A percentile compares a stretch with the other conserved stretches of the same genome.
These are phyloP conservation scores for Eucalyptus tenuipes DNA, from an alignment of 345 rosid species.

Conservation along the genomic window DNA sequence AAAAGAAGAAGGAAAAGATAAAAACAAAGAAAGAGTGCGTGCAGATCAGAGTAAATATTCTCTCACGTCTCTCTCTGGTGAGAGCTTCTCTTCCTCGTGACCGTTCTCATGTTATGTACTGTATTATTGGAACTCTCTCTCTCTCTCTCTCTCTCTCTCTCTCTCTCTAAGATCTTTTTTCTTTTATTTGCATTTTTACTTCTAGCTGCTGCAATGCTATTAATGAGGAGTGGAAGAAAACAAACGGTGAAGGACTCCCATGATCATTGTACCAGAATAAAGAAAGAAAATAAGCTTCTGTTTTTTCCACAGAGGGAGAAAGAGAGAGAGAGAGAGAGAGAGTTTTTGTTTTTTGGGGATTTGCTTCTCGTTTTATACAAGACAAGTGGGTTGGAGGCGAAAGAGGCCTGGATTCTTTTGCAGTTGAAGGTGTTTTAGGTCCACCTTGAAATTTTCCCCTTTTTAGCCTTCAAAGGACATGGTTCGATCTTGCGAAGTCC, in stretches of 20 bases:
- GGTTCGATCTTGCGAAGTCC: not conserved
- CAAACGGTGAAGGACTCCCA: not conserved
- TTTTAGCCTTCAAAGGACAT: not conserved
- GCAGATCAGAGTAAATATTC: constrained; percentile 17
- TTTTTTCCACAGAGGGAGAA: not conserved
- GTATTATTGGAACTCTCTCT: not conserved
- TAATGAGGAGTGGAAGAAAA: not conserved
- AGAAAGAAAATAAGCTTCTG: not conserved
- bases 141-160: not conserved
- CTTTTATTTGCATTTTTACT: not conserved
- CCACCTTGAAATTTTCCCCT: not conserved
- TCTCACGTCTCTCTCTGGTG: constrained; percentile 14
- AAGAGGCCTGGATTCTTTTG: not conserved
- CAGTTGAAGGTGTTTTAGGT: not conserved
- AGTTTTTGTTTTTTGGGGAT: not conserved
- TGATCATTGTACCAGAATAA: not conserved
- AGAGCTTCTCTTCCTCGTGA: constrained; percentile 16
- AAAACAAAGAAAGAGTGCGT: not conserved
- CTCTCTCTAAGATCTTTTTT: not conserved
- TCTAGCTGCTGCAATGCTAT: not conserved
- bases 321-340: not conserved
- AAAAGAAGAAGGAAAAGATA: not conserved
- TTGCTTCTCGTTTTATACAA: constrained; percentile 3
- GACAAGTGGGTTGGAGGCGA: not conserved
- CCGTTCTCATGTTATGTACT: constrained; percentile 1